Evolutionary conservation across 805 yeast genomes (phyloP).

Genomic region (Zygosaccharomyces pseudorouxii): DNA sequence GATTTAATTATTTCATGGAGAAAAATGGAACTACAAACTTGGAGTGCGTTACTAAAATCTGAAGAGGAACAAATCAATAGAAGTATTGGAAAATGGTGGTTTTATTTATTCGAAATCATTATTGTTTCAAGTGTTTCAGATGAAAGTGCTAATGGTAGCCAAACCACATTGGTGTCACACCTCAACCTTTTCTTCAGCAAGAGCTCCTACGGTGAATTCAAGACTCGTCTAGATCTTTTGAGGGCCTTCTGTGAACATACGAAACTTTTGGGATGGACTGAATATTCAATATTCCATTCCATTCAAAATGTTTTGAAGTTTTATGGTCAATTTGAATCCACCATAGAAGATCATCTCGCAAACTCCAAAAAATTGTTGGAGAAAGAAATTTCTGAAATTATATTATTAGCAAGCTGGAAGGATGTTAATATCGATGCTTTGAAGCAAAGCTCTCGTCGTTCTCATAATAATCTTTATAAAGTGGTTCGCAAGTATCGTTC

Average conservation of each 20-base stretch:
- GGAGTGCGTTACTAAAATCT: conserved; percentile 69
- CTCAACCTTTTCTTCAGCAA: conserved; percentile 72
- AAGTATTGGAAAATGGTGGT: conserved; percentile 82
- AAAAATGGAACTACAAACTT: conserved; percentile 74
- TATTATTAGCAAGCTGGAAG: conserved; percentile 91
- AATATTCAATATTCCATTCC: conserved; percentile 25
- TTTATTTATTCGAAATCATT: conserved; percentile 78
- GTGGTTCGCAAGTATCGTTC: conserved; percentile 75
- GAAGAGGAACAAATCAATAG: conserved; percentile 51
- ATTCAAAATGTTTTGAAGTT: conserved; percentile 45
- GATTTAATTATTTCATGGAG: conserved; percentile 85
- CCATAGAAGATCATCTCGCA: conserved; percentile 44
- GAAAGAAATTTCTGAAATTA: conserved; percentile 79
- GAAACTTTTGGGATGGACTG: conserved; percentile 26
- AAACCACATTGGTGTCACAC: conserved; percentile 44
- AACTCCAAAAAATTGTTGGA: conserved; percentile 52
- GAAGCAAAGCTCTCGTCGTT: conserved; percentile 86
- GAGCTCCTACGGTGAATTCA: conserved; percentile 71
- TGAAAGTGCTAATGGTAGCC: conserved; percentile 27
- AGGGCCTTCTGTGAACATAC: conserved; percentile 61
- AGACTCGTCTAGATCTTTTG: conserved; percentile 53
- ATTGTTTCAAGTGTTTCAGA: conserved; percentile 44
- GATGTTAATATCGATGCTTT: conserved; percentile 92
- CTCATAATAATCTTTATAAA: conserved; percentile 82
- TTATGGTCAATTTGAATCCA: conserved; percentile 59